phyloP scores from a whole-genome alignment of 495 filamentous ascomycete species.

The Letharia lupina region DNA sequence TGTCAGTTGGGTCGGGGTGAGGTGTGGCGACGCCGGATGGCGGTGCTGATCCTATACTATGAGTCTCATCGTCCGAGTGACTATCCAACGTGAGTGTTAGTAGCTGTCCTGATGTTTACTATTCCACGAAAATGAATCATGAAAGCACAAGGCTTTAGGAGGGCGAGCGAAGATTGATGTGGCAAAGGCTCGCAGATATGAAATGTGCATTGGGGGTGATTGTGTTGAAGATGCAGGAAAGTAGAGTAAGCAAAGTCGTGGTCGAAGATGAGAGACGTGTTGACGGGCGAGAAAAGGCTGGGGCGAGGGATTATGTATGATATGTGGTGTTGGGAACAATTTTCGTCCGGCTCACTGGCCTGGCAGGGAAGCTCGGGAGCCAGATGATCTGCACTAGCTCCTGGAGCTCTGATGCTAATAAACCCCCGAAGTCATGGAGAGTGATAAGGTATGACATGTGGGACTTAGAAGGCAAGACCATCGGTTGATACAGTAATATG shows the following conservation, averaged over 20 bases:
- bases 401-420: neutral
- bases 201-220: neutral
- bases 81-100: slow-evolving; percentile 17
- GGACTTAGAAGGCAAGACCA: neutral
- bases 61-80: slow-evolving; percentile 55
- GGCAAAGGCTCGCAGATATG: neutral
- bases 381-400: slow-evolving; percentile 1
- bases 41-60: slow-evolving; percentile 70
- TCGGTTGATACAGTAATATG: neutral
- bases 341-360: neutral
- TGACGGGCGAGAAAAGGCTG: neutral
- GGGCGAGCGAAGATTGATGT: neutral
- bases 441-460: neutral
- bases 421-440: neutral
- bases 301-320: neutral
- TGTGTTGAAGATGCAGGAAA: neutral
- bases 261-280: neutral
- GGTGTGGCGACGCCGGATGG: slow-evolving; percentile 82
- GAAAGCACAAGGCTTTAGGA: neutral
- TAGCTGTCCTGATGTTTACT: slow-evolving; percentile 1
- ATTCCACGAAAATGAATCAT: neutral
- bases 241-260: neutral
- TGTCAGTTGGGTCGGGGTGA: slow-evolving; percentile 80
- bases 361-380: neutral
- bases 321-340: neutral